These are phyloP conservation scores for Batkoa obscura DNA, from an alignment of 371 early-diverging fungal genomes.

Conservation along the genomic window DNA sequence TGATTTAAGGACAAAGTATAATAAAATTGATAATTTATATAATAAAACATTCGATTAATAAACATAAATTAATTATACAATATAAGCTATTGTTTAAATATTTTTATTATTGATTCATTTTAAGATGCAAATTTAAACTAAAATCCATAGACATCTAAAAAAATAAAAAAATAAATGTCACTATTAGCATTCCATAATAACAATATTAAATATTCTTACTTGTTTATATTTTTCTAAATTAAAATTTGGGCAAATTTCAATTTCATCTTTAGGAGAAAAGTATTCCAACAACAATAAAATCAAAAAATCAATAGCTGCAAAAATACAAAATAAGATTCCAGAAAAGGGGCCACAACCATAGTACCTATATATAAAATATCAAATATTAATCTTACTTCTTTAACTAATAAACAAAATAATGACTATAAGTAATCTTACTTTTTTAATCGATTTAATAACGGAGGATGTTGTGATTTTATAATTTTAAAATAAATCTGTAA, in stretches of 20 bases:
- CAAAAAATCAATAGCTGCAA: constrained; percentile 71
- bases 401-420: constrained; percentile 16
- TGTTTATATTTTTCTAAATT: constrained; percentile 34
- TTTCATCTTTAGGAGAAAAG: constrained; percentile 46
- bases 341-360: constrained; percentile 82
- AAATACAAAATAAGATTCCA: constrained; percentile 77
- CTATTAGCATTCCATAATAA: no score
- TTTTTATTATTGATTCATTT: no score
- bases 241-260: constrained; percentile 49
- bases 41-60: no score
- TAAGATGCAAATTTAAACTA: no score
- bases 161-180: no score
- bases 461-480: constrained; percentile 32
- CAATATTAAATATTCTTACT: constrained; percentile 22
- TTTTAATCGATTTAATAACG: constrained; percentile 67
- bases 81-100: no score
- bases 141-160: no score
- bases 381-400: neutral
- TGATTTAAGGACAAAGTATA: no score
- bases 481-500: constrained; percentile 47
- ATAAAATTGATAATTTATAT: no score
- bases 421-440: constrained; percentile 14
- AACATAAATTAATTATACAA: no score
- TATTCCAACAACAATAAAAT: constrained; percentile 64
- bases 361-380: constrained; percentile 23